Conservation (phyloP, 148 eudicot genomes). For the Salicornia ramosissima region DNA sequence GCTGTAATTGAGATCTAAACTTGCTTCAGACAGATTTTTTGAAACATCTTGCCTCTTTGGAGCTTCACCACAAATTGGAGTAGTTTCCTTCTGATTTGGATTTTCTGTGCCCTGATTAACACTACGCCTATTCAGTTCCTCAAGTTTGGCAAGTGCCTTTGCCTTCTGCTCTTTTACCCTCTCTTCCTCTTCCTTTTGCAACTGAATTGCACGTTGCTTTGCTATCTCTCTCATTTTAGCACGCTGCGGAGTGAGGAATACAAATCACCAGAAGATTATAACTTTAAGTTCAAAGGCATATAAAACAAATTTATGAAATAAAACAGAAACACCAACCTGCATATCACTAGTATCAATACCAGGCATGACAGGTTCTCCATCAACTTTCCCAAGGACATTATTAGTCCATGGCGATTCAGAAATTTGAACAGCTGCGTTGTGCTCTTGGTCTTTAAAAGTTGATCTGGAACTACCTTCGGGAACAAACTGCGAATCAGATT, state of each 20-base stretch:
- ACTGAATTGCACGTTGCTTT: constrained; percentile 72
- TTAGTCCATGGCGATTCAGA: constrained; percentile 28
- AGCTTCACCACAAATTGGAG: constrained; percentile 24
- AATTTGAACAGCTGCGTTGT: constrained; percentile 25
- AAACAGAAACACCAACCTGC: constrained; percentile 34
- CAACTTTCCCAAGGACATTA: constrained; percentile 37
- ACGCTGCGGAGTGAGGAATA: constrained; percentile 58
- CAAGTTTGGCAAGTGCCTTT: constrained; percentile 87
- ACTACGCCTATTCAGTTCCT: constrained; percentile 78
- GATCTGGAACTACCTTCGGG: constrained; percentile 32
- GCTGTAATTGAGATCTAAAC: constrained; percentile 24
- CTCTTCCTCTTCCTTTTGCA: constrained; percentile 92
- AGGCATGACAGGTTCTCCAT: constrained; percentile 30
- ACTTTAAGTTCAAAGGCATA: neutral
- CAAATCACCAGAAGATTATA: constrained; percentile 11
- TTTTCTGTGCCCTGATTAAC: constrained; percentile 38
- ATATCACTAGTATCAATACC: constrained; percentile 43
- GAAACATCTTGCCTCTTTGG: constrained; percentile 39
- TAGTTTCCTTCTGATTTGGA: constrained; percentile 42
- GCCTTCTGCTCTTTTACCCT: constrained; percentile 83
- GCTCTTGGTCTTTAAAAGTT: constrained; percentile 28
- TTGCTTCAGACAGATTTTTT: constrained; percentile 26
- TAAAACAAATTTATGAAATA: neutral
- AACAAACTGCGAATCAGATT: constrained; percentile 36
- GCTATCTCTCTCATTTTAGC: constrained; percentile 78